Evolutionary conservation across 768 basidiomycete species (phyloP).

Genomic region (Exidia glandulosa): DNA sequence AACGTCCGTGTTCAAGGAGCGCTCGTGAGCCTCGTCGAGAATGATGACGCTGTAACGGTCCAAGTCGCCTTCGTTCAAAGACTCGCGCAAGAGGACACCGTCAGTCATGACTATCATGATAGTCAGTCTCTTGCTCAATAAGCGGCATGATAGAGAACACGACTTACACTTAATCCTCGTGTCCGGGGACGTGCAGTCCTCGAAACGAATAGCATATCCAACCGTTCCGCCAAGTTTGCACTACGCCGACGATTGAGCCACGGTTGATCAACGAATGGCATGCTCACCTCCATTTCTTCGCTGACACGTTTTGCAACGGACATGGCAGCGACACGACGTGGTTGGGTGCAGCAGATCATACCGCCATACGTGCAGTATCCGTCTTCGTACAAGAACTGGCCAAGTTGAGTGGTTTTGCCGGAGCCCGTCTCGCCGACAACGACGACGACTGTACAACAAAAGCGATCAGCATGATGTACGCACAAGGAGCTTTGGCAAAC

Average conservation of each 20-base stretch:
- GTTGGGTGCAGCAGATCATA: slow-evolving; percentile 94
- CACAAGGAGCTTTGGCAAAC: slow-evolving; percentile 8
- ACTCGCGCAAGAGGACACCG: slow-evolving; percentile 95
- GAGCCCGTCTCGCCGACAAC: slow-evolving; percentile 99
- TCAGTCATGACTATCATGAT: slow-evolving; percentile 83
- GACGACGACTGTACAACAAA: slow-evolving; percentile 53
- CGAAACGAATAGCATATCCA: slow-evolving; percentile 97
- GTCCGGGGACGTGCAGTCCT: slow-evolving; percentile 88
- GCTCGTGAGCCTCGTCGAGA: slow-evolving; percentile 97
- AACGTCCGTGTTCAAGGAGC: slow-evolving; percentile 94
- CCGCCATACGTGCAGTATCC: slow-evolving; percentile 78
- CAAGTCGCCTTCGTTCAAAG: slow-evolving; percentile 94
- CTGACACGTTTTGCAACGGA: slow-evolving; percentile 98
- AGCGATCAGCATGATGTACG: background rate
- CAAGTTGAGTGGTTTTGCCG: slow-evolving; percentile 93
- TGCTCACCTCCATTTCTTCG: slow-evolving; percentile 91
- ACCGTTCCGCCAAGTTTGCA: slow-evolving; percentile 85
- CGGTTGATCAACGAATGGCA: background rate
- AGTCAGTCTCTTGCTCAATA: background rate
- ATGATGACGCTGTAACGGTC: slow-evolving; percentile 96
- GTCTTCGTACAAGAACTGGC: slow-evolving; percentile 95
- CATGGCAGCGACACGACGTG: slow-evolving; percentile 98
- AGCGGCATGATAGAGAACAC: background rate
- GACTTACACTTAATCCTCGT: slow-evolving; percentile 93
- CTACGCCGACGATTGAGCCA: slow-evolving; percentile 22